phyloP scores from a whole-genome alignment of 1,139 yeast genomes.

The Lodderomyces orthopsilosis region DNA sequence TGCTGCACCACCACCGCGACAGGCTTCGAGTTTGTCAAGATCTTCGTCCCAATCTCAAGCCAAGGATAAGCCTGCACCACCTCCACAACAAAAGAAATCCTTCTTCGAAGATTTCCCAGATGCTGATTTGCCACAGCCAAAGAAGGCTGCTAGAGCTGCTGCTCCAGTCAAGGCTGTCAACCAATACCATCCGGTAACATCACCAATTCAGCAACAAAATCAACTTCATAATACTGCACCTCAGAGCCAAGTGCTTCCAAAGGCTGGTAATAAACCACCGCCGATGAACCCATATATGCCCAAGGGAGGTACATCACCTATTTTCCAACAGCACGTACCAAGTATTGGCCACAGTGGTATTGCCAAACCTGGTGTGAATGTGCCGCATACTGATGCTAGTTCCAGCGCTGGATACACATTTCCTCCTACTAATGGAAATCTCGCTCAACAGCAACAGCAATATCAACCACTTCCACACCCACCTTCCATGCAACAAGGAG shows the following conservation, averaged over 20 bases:
- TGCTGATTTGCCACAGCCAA: conserved; percentile 22
- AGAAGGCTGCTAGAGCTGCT: conserved; percentile 32
- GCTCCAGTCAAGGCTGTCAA: conserved; percentile 17
- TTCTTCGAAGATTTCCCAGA: conserved; percentile 59
- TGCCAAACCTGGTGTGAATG: conserved; percentile 20
- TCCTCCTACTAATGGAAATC: conserved; percentile 6
- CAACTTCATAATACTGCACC: conserved; percentile 4
- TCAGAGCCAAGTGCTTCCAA: conserved; percentile 9
- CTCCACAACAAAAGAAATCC: conserved; percentile 27
- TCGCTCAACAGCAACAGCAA: neutral
- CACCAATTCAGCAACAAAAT: conserved; percentile 7
- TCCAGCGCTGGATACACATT: conserved; percentile 6
- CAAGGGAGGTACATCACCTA: conserved; percentile 15
- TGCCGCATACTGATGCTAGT: conserved; percentile 7
- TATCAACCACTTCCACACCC: conserved; percentile 6
- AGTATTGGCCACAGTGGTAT: conserved; percentile 11
- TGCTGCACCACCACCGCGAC: conserved; percentile 10
- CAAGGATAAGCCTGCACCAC: conserved; percentile 5
- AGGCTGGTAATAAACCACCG: conserved; percentile 16
- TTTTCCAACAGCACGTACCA: conserved; percentile 15
- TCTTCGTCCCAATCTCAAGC: conserved; percentile 1
- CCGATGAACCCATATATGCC: conserved; percentile 18
- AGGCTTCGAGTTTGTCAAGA: conserved; percentile 1
- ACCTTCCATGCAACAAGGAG: neutral
- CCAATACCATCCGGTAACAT: conserved; percentile 12